Conservation (phyloP, 2,329 filamentous ascomycete genomes). For the Nannizziopsis arthrosporioides region DNA sequence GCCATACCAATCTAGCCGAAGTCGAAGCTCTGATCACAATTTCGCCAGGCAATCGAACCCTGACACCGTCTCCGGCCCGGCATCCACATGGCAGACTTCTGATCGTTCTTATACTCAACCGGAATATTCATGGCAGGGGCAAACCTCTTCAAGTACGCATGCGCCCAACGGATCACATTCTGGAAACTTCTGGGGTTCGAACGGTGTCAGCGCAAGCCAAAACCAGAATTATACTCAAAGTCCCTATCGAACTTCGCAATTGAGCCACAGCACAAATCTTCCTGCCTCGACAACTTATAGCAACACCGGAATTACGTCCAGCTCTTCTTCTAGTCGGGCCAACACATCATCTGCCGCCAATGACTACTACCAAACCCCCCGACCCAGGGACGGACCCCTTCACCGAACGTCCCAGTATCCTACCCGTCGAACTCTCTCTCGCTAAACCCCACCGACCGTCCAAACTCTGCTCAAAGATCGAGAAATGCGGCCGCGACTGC, state of each 20-base stretch:
- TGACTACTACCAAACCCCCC: conserved; percentile 3
- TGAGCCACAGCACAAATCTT: neutral
- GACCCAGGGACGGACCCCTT: neutral
- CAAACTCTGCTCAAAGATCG: conserved; percentile 11
- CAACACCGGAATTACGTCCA: neutral
- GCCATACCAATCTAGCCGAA: conserved; percentile 8
- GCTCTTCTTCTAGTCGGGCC: neutral
- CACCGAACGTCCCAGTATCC: neutral
- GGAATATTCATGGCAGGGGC: conserved; percentile 11
- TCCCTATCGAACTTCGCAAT: conserved; percentile 10
- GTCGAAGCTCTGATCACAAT: conserved; percentile 4
- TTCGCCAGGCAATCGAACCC: conserved; percentile 5
- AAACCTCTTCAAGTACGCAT: conserved; percentile 4
- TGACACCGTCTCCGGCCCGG: neutral
- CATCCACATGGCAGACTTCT: conserved; percentile 4
- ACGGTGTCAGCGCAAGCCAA: conserved; percentile 4
- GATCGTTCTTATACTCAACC: conserved; percentile 11
- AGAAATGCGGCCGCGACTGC: conserved; percentile 13
- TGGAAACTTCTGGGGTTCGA: conserved; percentile 9
- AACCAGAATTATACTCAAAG: conserved; percentile 8
- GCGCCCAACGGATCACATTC: conserved; percentile 1
- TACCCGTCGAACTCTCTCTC: conserved; percentile 1
- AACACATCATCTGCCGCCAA: neutral
- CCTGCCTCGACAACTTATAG: neutral
- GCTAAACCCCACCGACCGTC: conserved; percentile 4